Base-by-base conservation (phyloP, 2,329 filamentous ascomycete genomes). In the Cladobotryum mycophilum region DNA sequence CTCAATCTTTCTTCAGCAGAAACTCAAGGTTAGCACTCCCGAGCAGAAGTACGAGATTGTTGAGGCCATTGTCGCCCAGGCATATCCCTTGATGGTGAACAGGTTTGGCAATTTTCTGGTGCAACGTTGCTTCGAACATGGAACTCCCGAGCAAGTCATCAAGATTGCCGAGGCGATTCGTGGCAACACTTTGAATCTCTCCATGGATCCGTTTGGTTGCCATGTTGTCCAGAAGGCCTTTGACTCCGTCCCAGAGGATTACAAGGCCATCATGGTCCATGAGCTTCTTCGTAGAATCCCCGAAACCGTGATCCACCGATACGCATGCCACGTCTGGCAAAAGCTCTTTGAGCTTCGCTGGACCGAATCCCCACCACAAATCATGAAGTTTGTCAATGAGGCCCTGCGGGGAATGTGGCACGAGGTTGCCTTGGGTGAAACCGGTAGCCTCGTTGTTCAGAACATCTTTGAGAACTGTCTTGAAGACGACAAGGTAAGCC, bases 401-500 rank as follows among this genome's bases (percentile, higher is more conserved):
- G 88, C 93, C 53, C 80, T 99, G 49, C 81, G 83, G 53, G 92
- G 92, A 53, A 97, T 97, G 90, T 99, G 93, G 93, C 91, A 97
- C 64, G 92, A 99, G 64, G 93, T 99, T 56, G 95, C 95, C 18
- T 76, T 97, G 47, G 93, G 93, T 35, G 93, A 99, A 75, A 99
- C 95, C 11, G 93, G 93, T 54, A 99, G 93, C 67, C 78, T 99
- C 60, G 93, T 99, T 42, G 95, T 99, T 45, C 93, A 99, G 70
- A 99, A 99, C 68, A 99, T 99, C 64, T 99, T 99, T 67, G 93
- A 99, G 74, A 99, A 99, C 64, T 99, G 93, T 63, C 80, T 97
- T 30, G 95, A 99, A 64, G 92, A 97, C 63, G 93, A 99, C 73
- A 99, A 99, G 84, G 90, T 92, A 74, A 56, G 74, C 15, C n/a